Percentiles rank a stretch among this genome's conserved stretches.
Conservation (phyloP, 2,329 filamentous ascomycete species). For the Aspergillus glaucus region DNA sequence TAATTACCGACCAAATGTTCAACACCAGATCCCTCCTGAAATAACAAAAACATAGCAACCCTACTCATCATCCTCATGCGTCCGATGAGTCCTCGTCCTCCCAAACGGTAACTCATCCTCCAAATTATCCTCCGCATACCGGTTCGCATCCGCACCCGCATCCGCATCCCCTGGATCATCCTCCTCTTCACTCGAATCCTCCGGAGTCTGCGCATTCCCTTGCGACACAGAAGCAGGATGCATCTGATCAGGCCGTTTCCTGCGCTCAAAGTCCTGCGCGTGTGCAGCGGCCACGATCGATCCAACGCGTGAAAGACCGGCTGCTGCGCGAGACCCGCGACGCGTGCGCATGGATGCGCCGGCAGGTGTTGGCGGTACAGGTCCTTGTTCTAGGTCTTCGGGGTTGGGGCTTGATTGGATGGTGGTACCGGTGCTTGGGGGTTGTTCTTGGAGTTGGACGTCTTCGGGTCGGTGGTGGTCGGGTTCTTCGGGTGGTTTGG, state of each 20-base stretch:
- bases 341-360: conserved; percentile 6
- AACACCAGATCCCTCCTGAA: not conserved
- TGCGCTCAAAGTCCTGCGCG: conserved; percentile 85
- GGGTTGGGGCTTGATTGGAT: conserved; percentile 1
- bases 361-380: conserved; percentile 16
- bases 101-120: conserved; percentile 10
- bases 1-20: not conserved
- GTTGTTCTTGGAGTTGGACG: conserved; percentile 22
- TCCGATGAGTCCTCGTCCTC: conserved; percentile 1
- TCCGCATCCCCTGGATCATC: conserved; percentile 18
- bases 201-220: conserved; percentile 26
- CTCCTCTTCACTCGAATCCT: conserved; percentile 35
- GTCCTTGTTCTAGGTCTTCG: conserved; percentile 22
- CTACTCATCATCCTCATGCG: not conserved
- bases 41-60: not conserved
- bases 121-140: conserved; percentile 9
- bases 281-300: conserved; percentile 77
- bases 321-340: conserved; percentile 20
- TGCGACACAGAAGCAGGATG: conserved; percentile 28
- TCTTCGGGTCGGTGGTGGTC: conserved; percentile 13
- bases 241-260: conserved; percentile 48
- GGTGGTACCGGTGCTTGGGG: conserved; percentile 11
- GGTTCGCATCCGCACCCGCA: not conserved
- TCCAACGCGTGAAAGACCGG: conserved; percentile 49
- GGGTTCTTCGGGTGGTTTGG: conserved; percentile 13